Conservation (phyloP, 768 basidiomycete genomes). For the Termitomyces sp. region DNA sequence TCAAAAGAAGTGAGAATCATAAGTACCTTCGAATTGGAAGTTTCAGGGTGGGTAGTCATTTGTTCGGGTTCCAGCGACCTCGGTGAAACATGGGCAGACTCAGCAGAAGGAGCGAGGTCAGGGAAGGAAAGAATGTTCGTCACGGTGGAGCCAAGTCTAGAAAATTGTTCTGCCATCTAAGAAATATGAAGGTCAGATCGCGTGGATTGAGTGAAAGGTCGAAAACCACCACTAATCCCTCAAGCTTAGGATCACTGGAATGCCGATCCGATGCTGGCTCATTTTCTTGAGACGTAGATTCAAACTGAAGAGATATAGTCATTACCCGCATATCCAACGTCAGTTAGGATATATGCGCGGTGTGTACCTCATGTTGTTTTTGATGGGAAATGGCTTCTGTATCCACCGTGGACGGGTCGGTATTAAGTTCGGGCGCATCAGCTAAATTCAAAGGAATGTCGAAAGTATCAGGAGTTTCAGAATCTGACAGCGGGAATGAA, state of each 20-base stretch:
- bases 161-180: background rate
- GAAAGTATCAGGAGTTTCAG: conserved; percentile 20
- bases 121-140: background rate
- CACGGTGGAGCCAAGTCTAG: background rate
- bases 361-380: background rate
- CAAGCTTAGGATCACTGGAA: background rate
- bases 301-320: background rate
- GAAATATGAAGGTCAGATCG: background rate
- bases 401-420: background rate
- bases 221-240: background rate
- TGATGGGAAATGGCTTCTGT: background rate
- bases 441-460: conserved; percentile 14
- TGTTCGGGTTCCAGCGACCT: background rate
- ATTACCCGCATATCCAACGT: background rate
- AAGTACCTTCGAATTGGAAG: background rate
- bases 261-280: background rate
- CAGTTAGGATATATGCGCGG: conserved; percentile 3
- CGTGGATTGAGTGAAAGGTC: background rate
- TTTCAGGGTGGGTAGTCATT: background rate
- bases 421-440: conserved; percentile 1
- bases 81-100: background rate
- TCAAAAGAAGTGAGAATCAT: background rate
- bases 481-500: conserved; percentile 22
- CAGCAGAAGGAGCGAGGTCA: too few species aligned
- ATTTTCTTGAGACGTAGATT: background rate